Conservation (phyloP, 768 basidiomycete genomes). For the Suillus placidus region DNA sequence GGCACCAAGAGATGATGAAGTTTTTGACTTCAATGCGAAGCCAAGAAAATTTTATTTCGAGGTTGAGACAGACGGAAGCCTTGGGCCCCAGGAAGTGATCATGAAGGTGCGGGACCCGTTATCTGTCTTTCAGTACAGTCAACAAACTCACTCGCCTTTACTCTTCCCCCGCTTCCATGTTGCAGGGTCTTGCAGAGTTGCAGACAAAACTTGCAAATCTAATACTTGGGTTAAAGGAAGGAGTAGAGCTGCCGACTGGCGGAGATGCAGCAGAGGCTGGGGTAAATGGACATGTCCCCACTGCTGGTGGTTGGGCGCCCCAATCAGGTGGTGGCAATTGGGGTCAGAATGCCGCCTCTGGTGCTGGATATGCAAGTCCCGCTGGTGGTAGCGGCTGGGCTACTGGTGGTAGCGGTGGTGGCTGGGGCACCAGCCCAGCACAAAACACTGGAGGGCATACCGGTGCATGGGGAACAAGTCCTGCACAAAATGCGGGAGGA, state of each 20-base stretch:
- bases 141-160: not conserved
- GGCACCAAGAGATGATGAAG: slow-evolving; percentile 73
- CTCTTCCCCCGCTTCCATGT: not conserved
- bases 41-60: slow-evolving; percentile 93
- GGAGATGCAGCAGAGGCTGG: slow-evolving; percentile 30
- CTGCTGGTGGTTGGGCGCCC: slow-evolving; percentile 26
- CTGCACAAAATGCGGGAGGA: slow-evolving; percentile 27
- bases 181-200: slow-evolving; percentile 73
- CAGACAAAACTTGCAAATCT: slow-evolving; percentile 82
- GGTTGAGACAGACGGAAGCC: slow-evolving; percentile 91
- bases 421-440: slow-evolving; percentile 34
- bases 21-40: slow-evolving; percentile 86
- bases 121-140: not conserved
- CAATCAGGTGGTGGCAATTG: slow-evolving; percentile 30
- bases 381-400: slow-evolving; percentile 18
- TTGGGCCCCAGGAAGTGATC: slow-evolving; percentile 86
- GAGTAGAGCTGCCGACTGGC: slow-evolving; percentile 52
- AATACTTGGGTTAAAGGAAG: slow-evolving; percentile 72
- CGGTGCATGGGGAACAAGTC: slow-evolving; percentile 27
- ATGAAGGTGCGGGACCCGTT: slow-evolving; percentile 60
- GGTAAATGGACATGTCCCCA: slow-evolving; percentile 16
- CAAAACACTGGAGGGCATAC: slow-evolving; percentile 25
- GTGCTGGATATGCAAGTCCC: slow-evolving; percentile 35
- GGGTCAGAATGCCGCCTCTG: slow-evolving; percentile 34
- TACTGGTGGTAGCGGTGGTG: slow-evolving; percentile 19